Evolutionary conservation across 2,329 filamentous ascomycete genomes (phyloP).

Genomic region (Penicillium nordicum): DNA sequence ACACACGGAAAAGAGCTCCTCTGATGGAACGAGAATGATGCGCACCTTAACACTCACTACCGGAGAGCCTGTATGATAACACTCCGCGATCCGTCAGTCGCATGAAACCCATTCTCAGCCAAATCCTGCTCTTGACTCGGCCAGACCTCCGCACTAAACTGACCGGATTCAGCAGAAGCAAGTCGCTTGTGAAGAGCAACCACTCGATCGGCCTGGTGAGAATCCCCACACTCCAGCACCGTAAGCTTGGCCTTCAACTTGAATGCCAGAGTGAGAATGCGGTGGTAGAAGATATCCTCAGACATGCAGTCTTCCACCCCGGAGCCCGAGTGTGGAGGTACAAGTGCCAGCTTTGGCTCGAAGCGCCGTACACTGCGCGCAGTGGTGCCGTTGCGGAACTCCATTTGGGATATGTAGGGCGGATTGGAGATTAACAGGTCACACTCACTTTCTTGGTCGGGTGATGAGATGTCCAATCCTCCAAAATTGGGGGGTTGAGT

Average conservation of each 20-base stretch:
- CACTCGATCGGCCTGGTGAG: conserved; percentile 33
- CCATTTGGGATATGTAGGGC: conserved; percentile 73
- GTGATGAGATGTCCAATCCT: not conserved
- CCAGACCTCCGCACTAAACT: conserved; percentile 16
- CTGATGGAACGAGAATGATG: not conserved
- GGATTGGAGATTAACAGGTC: conserved; percentile 84
- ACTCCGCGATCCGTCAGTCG: conserved; percentile 19
- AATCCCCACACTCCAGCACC: conserved; percentile 39
- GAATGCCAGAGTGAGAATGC: conserved; percentile 28
- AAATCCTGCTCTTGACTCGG: conserved; percentile 16
- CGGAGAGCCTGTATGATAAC: conserved; percentile 15
- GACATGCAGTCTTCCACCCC: conserved; percentile 1
- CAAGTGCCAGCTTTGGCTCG: conserved; percentile 77
- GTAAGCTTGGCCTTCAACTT: conserved; percentile 26
- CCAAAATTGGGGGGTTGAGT: not conserved
- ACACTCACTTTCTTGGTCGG: conserved; percentile 20
- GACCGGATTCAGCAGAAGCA: not conserved
- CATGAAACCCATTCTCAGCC: conserved; percentile 20
- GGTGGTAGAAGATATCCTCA: conserved; percentile 38
- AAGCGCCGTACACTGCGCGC: conserved; percentile 72
- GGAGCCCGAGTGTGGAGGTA: conserved; percentile 50
- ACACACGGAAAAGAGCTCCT: not conserved
- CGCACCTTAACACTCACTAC: not conserved
- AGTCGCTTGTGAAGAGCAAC: conserved; percentile 18
- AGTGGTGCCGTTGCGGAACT: conserved; percentile 59